phyloP scores from a whole-genome alignment of 2,329 filamentous ascomycete species.

The Drechslerella dactyloides region DNA sequence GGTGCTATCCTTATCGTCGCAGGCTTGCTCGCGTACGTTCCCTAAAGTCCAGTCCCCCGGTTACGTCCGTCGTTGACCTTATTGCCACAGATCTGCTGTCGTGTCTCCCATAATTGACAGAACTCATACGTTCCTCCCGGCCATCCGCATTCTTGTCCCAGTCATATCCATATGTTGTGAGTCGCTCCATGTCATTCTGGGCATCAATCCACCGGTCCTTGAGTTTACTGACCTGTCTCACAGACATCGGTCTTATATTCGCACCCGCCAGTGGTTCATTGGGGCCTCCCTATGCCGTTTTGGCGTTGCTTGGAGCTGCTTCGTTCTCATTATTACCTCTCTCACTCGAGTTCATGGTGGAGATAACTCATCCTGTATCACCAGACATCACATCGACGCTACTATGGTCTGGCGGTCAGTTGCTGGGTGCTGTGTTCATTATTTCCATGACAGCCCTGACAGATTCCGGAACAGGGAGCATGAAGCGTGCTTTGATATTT shows the following conservation, averaged over 20 bases:
- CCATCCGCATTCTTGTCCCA: conserved; percentile 76
- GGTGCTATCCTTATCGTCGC: conserved; percentile 89
- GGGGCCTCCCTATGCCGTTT: conserved; percentile 74
- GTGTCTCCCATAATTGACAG: conserved; percentile 82
- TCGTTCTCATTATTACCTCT: conserved; percentile 83
- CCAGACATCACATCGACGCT: conserved; percentile 84
- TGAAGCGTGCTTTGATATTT: conserved; percentile 78
- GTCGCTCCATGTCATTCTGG: not conserved
- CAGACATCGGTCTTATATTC: conserved; percentile 77
- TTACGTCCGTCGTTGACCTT: not conserved
- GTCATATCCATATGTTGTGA: conserved; percentile 69
- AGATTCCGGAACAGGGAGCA: conserved; percentile 70
- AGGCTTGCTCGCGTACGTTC: conserved; percentile 69
- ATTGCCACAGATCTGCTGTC: conserved; percentile 66
- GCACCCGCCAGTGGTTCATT: conserved; percentile 70
- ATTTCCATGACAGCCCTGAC: conserved; percentile 79
- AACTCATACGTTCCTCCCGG: conserved; percentile 76
- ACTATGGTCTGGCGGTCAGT: conserved; percentile 84
- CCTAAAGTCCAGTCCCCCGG: not conserved
- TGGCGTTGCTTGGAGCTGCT: conserved; percentile 77
- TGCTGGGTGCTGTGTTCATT: conserved; percentile 84
- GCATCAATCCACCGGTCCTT: not conserved
- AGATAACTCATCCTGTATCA: conserved; percentile 83
- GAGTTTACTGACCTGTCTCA: not conserved
- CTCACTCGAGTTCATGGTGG: conserved; percentile 82